Percentiles rank a stretch among this genome's conserved stretches.
These are phyloP conservation scores for Aspergillus ochraceoroseus DNA, from an alignment of 2,329 filamentous ascomycete genomes.

Conservation along the genomic window DNA sequence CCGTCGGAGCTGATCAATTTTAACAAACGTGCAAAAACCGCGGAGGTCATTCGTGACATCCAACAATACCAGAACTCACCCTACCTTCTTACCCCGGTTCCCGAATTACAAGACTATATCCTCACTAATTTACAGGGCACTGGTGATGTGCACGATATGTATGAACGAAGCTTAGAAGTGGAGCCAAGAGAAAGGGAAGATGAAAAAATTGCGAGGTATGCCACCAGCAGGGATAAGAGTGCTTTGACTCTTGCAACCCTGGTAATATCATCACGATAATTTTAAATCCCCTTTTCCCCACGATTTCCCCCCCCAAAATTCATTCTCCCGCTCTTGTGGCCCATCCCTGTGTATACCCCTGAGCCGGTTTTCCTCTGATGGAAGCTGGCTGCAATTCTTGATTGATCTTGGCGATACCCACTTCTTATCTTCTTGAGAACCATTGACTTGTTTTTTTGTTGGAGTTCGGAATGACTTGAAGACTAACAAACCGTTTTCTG, in stretches of 20 bases:
- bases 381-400: too few relatives aligned
- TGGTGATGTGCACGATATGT: conserved; percentile 98
- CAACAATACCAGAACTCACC: conserved; percentile 98
- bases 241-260: conserved; percentile 33
- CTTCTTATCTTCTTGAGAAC: conserved; percentile 19
- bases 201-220: conserved; percentile 98
- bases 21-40: conserved; percentile 94
- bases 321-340: background rate
- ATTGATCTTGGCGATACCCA: conserved; percentile 31
- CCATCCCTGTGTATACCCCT: background rate
- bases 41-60: conserved; percentile 96
- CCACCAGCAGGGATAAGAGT: conserved; percentile 34
- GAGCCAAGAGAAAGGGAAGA: conserved; percentile 96
- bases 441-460: conserved; percentile 13
- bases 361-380: conserved; percentile 7
- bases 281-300: conserved; percentile 2
- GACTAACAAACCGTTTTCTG: conserved; percentile 33
- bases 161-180: conserved; percentile 88
- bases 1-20: conserved; percentile 98
- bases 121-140: conserved; percentile 92
- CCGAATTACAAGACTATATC: conserved; percentile 94
- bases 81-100: conserved; percentile 84
- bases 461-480: conserved; percentile 20
- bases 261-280: conserved; percentile 33
- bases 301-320: background rate